phyloP scores from a whole-genome alignment of 2,329 filamentous ascomycete genomes.

The Neonectria magnoliae region DNA sequence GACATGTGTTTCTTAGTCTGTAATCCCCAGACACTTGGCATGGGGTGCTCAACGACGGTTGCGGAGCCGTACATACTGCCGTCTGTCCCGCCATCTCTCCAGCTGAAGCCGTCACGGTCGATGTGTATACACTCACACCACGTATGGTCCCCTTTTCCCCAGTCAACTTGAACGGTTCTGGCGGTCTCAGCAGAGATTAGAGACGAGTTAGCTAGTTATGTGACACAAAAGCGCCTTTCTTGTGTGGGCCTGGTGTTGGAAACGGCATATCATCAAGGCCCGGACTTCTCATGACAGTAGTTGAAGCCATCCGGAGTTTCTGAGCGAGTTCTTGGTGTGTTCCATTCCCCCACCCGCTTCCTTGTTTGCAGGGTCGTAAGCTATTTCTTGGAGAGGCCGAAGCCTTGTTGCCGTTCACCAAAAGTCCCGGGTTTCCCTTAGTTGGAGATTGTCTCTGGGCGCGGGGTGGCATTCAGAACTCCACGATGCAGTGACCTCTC shows the following conservation, averaged over 20 bases:
- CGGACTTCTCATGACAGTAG: not conserved
- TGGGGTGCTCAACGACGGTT: conserved; percentile 27
- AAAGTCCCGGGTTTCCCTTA: conserved; percentile 11
- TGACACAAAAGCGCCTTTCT: not conserved
- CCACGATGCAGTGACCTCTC: not conserved
- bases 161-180: not conserved
- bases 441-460: not conserved
- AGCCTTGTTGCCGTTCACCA: conserved; percentile 3
- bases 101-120: conserved; percentile 9
- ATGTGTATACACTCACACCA: conserved; percentile 23
- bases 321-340: not conserved
- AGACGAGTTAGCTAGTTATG: not conserved
- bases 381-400: not conserved
- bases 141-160: not conserved
- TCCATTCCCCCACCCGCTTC: not conserved
- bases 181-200: not conserved
- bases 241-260: conserved; percentile 4
- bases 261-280: not conserved
- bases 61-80: conserved; percentile 34
- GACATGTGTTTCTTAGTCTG: conserved; percentile 30
- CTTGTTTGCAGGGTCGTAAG: not conserved
- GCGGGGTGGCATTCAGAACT: not conserved
- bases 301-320: conserved; percentile 2
- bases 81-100: conserved; percentile 21
- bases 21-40: conserved; percentile 36